Evolutionary conservation across 169 alveolate genomes (phyloP).

Genomic region (Ichthyophthirius multifiliis): DNA sequence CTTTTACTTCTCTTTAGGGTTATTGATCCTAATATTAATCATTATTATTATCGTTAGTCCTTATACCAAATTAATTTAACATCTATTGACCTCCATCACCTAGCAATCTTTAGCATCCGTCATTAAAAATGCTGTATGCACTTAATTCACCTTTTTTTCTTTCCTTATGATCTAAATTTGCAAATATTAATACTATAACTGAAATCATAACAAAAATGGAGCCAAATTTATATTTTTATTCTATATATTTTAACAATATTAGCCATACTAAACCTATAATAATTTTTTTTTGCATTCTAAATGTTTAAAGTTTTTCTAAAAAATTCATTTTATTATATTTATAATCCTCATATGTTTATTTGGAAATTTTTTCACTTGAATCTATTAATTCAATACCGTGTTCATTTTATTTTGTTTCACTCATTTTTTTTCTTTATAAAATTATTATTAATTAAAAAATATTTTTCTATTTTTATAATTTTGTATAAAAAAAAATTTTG

Average conservation of each 20-base stretch:
- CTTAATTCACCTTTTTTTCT: constrained; percentile 37
- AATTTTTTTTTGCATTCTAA: not conserved
- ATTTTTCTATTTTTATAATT: no score
- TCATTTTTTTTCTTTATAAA: no score
- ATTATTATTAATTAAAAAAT: no score
- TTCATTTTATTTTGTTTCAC: not conserved
- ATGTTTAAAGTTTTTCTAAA: not conserved
- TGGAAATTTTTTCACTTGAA: constrained; percentile 10
- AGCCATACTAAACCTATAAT: not conserved
- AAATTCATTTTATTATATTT: not conserved
- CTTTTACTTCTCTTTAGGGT: not conserved
- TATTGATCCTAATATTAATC: constrained; percentile 1
- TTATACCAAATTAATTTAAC: constrained; percentile 1
- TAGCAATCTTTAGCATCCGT: constrained; percentile 21
- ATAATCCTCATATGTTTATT: not conserved
- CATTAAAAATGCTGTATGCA: constrained; percentile 37
- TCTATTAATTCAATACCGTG: constrained; percentile 21
- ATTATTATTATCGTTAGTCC: not conserved
- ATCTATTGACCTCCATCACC: constrained; percentile 18
- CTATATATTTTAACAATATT: not conserved
- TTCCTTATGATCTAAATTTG: constrained; percentile 10
- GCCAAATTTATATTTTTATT: not conserved
- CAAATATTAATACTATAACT: constrained; percentile 17
- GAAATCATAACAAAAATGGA: not conserved
- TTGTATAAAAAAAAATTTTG: no score